phyloP scores from a whole-genome alignment of 2,329 filamentous ascomycete species.

The Verticillium isaacii region DNA sequence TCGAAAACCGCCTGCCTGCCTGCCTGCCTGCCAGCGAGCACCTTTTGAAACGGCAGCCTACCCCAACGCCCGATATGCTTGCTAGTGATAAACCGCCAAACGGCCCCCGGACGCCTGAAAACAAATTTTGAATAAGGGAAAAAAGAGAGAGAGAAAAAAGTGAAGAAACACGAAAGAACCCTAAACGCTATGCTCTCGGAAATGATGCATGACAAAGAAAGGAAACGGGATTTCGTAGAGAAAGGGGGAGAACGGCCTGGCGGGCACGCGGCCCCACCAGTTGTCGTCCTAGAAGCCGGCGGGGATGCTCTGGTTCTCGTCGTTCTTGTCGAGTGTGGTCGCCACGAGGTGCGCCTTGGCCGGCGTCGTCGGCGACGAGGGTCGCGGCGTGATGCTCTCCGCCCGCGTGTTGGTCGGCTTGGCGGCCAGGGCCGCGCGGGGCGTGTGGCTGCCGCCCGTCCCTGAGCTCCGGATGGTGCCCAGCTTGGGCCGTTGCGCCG shows the following conservation, averaged over 20 bases:
- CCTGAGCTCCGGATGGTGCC: conserved; percentile 40
- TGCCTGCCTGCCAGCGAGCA: neutral
- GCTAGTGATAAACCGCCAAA: conserved; percentile 10
- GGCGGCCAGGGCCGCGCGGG: conserved; percentile 21
- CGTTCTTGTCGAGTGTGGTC: conserved; percentile 7
- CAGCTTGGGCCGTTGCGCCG: conserved; percentile 37
- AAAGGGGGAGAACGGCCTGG: neutral
- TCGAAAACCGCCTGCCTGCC: neutral
- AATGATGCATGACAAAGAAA: neutral
- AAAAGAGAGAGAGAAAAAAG: neutral
- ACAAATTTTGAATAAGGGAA: neutral
- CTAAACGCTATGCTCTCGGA: conserved; percentile 9
- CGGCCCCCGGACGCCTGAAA: neutral
- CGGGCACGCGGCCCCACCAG: neutral
- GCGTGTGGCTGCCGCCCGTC: conserved; percentile 23
- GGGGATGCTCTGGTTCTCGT: conserved; percentile 2
- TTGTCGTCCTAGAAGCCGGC: neutral
- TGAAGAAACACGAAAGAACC: neutral
- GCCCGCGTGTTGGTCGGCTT: conserved; percentile 9
- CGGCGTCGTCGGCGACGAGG: conserved; percentile 2
- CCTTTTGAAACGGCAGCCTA: neutral
- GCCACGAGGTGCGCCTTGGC: conserved; percentile 5
- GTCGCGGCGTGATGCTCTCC: conserved; percentile 8
- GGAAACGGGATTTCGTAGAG: neutral
- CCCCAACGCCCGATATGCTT: conserved; percentile 7